phyloP scores from a whole-genome alignment of 1,284 basidiomycete species.

The Pseudozyma tsukubaensis region DNA sequence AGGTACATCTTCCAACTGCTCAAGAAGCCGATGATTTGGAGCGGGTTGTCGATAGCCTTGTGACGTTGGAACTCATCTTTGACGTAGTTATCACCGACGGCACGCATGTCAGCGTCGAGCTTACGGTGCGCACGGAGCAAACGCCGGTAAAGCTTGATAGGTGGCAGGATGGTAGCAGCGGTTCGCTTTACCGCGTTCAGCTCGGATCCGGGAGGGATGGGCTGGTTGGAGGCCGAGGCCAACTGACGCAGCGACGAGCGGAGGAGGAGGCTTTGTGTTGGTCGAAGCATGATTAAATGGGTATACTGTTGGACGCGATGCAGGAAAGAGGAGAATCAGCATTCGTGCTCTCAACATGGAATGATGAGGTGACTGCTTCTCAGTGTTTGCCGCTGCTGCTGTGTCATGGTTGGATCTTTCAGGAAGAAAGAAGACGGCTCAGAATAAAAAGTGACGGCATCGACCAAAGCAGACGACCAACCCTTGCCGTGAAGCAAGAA shows the following conservation, averaged over 20 bases:
- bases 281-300: constrained; percentile 24
- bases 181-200: constrained; percentile 40
- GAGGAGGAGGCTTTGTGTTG: constrained; percentile 15
- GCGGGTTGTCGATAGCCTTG: constrained; percentile 61
- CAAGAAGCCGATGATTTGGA: constrained; percentile 67
- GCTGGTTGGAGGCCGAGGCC: constrained; percentile 41
- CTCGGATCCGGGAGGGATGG: constrained; percentile 39
- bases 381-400: constrained; percentile 5
- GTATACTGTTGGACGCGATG: constrained; percentile 3
- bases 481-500: constrained; percentile 1
- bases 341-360: no score
- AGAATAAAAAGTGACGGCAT: constrained; percentile 53
- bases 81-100: constrained; percentile 67
- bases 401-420: not conserved
- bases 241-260: constrained; percentile 27
- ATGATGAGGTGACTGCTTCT: not conserved
- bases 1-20: constrained; percentile 68
- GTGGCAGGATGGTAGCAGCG: constrained; percentile 58
- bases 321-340: no score
- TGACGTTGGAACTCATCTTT: constrained; percentile 67
- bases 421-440: constrained; percentile 33
- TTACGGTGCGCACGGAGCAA: constrained; percentile 62
- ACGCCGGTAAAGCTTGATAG: constrained; percentile 63
- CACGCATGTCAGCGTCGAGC: constrained; percentile 65
- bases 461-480: constrained; percentile 38